Evolutionary conservation across 75 land plant species (phyloP).

Genomic region (Picea glauca): DNA sequence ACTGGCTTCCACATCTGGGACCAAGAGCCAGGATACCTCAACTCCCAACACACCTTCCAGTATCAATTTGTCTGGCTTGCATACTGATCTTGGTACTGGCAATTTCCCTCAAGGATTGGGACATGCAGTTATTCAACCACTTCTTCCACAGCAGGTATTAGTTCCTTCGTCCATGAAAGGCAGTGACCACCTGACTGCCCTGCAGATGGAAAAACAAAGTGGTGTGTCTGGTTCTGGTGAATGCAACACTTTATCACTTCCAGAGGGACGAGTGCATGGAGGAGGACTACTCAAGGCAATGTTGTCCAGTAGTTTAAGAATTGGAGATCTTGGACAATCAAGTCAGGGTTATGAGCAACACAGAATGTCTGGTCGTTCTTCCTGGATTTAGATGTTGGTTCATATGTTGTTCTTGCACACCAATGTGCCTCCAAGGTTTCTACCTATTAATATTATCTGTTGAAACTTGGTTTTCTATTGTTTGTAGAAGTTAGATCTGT

Average conservation of each 20-base stretch:
- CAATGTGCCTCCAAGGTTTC: background rate
- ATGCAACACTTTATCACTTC: conserved; percentile 8
- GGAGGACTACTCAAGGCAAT: conserved; percentile 60
- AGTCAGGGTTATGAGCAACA: conserved; percentile 1
- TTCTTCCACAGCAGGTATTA: conserved; percentile 23
- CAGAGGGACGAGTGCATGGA: conserved; percentile 83
- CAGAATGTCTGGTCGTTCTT: background rate
- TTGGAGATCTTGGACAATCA: conserved; percentile 1
- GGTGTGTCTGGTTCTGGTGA: conserved; percentile 8
- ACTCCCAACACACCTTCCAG: conserved; percentile 10
- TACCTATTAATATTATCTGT: background rate
- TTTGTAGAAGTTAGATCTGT: conserved; percentile 1
- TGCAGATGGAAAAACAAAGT: conserved; percentile 8
- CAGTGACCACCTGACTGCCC: background rate
- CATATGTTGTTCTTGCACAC: background rate
- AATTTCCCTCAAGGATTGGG: background rate
- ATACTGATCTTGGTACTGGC: background rate
- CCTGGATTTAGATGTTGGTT: conserved; percentile 3
- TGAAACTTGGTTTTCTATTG: background rate
- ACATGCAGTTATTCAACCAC: background rate
- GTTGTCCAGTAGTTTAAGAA: conserved; percentile 25
- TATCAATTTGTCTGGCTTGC: conserved; percentile 4
- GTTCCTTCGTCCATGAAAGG: conserved; percentile 33
- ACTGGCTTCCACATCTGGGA: conserved; percentile 11
- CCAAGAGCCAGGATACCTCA: background rate